These are phyloP conservation scores for Fusarium globosum DNA, from an alignment of 2,329 filamentous ascomycete genomes.

Conservation along the genomic window DNA sequence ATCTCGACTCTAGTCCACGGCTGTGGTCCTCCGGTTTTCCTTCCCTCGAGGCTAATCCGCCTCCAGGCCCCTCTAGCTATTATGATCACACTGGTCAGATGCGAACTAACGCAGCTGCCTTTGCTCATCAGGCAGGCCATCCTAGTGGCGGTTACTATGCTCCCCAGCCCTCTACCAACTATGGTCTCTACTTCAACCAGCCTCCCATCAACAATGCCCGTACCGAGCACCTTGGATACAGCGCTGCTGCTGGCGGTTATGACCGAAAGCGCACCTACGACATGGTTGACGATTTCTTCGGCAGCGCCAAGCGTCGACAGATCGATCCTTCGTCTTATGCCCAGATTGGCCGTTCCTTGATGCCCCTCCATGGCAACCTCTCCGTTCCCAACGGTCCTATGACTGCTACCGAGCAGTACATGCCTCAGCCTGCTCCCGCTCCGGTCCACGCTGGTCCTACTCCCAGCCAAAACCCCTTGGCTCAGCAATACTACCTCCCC, in stretches of 20 bases:
- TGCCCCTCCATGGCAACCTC: conserved; percentile 80
- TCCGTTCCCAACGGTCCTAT: conserved; percentile 67
- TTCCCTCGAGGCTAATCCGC: conserved; percentile 56
- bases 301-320: conserved; percentile 88
- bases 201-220: conserved; percentile 65
- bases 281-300: conserved; percentile 93
- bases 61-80: conserved; percentile 65
- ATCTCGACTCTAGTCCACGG: conserved; percentile 27
- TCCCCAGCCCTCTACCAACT: conserved; percentile 65
- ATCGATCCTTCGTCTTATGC: conserved; percentile 91
- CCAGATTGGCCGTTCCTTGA: conserved; percentile 88
- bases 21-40: conserved; percentile 39
- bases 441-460: conserved; percentile 65
- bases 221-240: conserved; percentile 72
- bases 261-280: conserved; percentile 87
- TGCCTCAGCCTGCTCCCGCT: conserved; percentile 56
- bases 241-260: conserved; percentile 66
- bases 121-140: conserved; percentile 67
- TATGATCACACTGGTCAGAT: conserved; percentile 75
- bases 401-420: conserved; percentile 64
- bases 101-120: conserved; percentile 65
- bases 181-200: conserved; percentile 84
- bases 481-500: conserved; percentile 86
- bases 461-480: conserved; percentile 66
- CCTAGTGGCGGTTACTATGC: conserved; percentile 66